These are phyloP conservation scores for Gastrodia elata DNA, from an alignment of 106 monocot genomes.

Conservation along the genomic window DNA sequence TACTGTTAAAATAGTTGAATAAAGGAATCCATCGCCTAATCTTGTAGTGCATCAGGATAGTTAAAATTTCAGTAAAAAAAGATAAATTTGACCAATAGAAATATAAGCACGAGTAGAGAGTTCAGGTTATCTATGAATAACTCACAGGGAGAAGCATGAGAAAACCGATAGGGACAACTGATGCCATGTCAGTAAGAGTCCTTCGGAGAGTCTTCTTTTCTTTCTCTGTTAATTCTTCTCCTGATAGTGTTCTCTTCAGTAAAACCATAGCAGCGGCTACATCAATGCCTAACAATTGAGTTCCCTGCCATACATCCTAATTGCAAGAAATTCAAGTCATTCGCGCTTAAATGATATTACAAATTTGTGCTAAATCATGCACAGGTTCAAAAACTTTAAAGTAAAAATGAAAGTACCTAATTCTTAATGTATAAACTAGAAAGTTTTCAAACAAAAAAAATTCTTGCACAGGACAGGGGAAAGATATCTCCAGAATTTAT, in stretches of 20 bases:
- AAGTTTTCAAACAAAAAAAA: background rate
- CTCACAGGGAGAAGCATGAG: constrained; percentile 99
- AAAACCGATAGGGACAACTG: constrained; percentile 91
- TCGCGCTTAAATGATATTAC: background rate
- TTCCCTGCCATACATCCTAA: constrained; percentile 94
- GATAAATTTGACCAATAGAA: background rate
- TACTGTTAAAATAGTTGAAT: background rate
- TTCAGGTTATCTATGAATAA: constrained; percentile 7
- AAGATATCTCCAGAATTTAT: background rate
- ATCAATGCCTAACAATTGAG: constrained; percentile 92
- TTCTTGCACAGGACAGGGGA: background rate
- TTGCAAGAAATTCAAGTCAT: constrained; percentile 1
- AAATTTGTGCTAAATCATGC: background rate
- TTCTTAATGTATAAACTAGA: background rate
- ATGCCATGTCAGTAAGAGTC: constrained; percentile 89
- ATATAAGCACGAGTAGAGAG: background rate
- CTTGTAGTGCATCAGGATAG: background rate
- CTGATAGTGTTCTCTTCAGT: constrained; percentile 63
- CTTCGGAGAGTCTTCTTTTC: constrained; percentile 88
- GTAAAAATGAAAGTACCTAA: background rate
- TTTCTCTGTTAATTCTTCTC: constrained; percentile 90
- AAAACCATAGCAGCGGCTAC: constrained; percentile 68
- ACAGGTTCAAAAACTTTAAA: background rate
- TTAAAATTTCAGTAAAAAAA: background rate
- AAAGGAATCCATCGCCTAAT: background rate